Evolutionary conservation across 345 rosid genomes (phyloP), one percentile per base, ranked within the genome.

Genomic region (Boechera retrofracta): DNA sequence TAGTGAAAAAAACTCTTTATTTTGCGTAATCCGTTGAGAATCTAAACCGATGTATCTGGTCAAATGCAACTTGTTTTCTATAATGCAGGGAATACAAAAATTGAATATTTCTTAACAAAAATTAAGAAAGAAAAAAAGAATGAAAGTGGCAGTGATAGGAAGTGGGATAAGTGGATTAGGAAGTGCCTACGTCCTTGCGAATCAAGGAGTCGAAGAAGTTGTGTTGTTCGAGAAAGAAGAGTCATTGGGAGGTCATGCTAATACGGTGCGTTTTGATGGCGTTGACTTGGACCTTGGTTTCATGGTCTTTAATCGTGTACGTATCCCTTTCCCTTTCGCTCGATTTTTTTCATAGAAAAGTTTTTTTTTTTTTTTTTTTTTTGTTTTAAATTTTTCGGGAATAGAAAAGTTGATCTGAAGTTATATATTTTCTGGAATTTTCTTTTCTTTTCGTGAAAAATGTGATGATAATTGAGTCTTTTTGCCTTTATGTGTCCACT

Each of bases 261-360:
- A 77, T 62, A 90, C 93, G 21, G 82, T 90, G 33, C 69, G 55
- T 57, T 77, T 82, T 2, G 85, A 85, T 52, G 89, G 82, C 44
- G 76, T 84, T 63, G 90, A 87, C 75, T 75, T 90, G 55, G 96
- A 90, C 73, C 83, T 90, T 2, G 91, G 96, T 7, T 90, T 90
- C 87, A 87, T 87, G 80, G 93, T 86, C 65, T 88, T 87, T 58
- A 88, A 86, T 75, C 82, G 83, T 0, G 96, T 90, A 87, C 80
- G 89, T 65, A 1, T 18, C 49, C 5, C 11, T 51, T 39, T n/a
- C 61, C 42, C 55, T 16, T 7, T 60, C 38, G 26, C 58, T 71
- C 52, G 35, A 24, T 45, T 71, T 2, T 13, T 42, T 28, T 0
- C 11, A 6, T n/a, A 26, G 11, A 59, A 15, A 33, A 42, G 5